phyloP scores from a whole-genome alignment of 192 early-diverging fungal species.

The Fimicolochytrium jonesii region DNA sequence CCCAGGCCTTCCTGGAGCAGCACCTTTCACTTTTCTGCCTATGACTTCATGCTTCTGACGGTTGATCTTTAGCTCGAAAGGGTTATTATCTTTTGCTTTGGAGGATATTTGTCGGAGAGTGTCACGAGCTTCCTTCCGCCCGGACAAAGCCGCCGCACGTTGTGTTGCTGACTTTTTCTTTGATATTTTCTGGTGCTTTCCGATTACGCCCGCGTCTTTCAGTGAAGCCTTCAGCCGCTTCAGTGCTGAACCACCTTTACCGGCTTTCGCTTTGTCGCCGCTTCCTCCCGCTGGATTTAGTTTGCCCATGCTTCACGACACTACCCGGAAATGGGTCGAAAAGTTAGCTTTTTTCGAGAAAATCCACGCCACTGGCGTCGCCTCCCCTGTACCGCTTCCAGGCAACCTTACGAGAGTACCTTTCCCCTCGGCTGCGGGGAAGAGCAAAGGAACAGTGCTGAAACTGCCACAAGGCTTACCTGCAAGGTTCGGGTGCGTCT shows the following conservation, averaged over 20 bases:
- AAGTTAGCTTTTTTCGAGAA: no score
- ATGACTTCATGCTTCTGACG: constrained; percentile 79
- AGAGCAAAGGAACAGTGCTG: no score
- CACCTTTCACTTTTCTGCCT: constrained; percentile 75
- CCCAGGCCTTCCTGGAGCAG: constrained; percentile 75
- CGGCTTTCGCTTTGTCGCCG: constrained; percentile 18
- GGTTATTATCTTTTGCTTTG: constrained; percentile 60
- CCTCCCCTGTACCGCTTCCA: no score
- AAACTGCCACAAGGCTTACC: no score
- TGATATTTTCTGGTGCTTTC: constrained; percentile 58
- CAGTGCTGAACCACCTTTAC: constrained; percentile 61
- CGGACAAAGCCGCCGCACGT: constrained; percentile 37
- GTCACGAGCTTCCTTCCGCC: constrained; percentile 26
- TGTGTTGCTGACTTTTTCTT: constrained; percentile 55
- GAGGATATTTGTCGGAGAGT: constrained; percentile 16
- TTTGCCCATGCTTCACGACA: constrained; percentile 4
- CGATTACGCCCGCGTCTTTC: constrained; percentile 74
- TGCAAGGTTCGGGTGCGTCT: no score
- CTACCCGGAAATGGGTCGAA: no score
- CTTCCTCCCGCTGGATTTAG: background rate
- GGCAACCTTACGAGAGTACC: no score
- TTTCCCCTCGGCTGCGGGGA: no score
- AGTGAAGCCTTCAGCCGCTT: constrained; percentile 77
- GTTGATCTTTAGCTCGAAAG: constrained; percentile 85
- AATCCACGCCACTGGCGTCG: no score